Percentiles rank a stretch among this genome's conserved stretches.
Evolutionary conservation across 306 rosid species (phyloP).

Genomic region (Vicia faba): DNA sequence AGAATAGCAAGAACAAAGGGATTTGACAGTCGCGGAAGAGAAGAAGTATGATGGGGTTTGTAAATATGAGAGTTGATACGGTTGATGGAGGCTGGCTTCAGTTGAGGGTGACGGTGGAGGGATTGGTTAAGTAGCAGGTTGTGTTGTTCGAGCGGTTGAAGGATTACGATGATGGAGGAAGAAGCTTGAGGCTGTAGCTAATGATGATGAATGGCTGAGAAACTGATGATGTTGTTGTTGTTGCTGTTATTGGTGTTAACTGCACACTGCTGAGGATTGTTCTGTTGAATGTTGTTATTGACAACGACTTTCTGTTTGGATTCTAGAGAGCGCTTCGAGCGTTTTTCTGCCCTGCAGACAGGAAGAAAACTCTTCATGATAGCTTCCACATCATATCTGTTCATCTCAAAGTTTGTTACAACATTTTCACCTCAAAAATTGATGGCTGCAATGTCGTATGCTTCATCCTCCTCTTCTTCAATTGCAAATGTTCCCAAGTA

Average conservation of each 20-base stretch:
- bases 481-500: slow-evolving; percentile 97
- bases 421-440: slow-evolving; percentile 93
- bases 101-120: too few relatives aligned
- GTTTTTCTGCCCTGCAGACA: slow-evolving; percentile 86
- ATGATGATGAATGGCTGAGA: slow-evolving; percentile 57
- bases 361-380: slow-evolving; percentile 80
- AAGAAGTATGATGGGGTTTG: too few relatives aligned
- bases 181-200: slow-evolving; percentile 57
- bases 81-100: too few relatives aligned
- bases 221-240: slow-evolving; percentile 66
- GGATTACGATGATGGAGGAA: too few relatives aligned
- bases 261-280: slow-evolving; percentile 33
- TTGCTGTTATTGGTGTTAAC: slow-evolving; percentile 35
- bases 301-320: slow-evolving; percentile 56
- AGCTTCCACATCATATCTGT: slow-evolving; percentile 84
- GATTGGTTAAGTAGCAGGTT: too few relatives aligned
- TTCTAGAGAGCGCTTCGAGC: slow-evolving; percentile 73
- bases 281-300: slow-evolving; percentile 43
- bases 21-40: too few relatives aligned
- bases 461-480: slow-evolving; percentile 97
- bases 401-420: slow-evolving; percentile 95
- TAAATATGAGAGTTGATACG: too few relatives aligned
- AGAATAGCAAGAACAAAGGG: too few relatives aligned
- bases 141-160: too few relatives aligned
- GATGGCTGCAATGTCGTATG: slow-evolving; percentile 92